These are phyloP conservation scores for Nasturtium officinale DNA, from an alignment of 345 rosid species.

Conservation along the genomic window DNA sequence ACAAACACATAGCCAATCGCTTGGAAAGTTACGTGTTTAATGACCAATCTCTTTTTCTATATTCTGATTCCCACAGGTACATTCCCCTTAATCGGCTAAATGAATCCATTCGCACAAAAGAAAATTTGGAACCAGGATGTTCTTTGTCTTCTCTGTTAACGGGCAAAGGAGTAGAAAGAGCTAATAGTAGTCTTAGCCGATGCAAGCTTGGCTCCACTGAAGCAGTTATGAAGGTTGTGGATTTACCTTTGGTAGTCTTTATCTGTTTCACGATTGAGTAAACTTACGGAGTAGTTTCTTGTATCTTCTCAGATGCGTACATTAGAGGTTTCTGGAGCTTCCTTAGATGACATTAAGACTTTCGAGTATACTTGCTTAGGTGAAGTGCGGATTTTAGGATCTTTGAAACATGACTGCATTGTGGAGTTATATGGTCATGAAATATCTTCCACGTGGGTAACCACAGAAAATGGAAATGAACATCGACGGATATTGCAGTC, in stretches of 20 bases:
- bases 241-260: constrained; percentile 21
- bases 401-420: constrained; percentile 77
- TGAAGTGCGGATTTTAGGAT: constrained; percentile 83
- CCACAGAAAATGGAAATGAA: constrained; percentile 59
- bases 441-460: constrained; percentile 71
- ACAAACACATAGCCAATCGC: constrained; percentile 1
- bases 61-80: constrained; percentile 59
- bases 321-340: constrained; percentile 57
- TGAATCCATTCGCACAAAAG: constrained; percentile 46
- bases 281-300: constrained; percentile 18
- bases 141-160: constrained; percentile 63
- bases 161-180: constrained; percentile 61
- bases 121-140: constrained; percentile 43
- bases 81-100: constrained; percentile 68
- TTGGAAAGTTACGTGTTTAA: background rate
- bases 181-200: constrained; percentile 58
- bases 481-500: constrained; percentile 61
- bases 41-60: constrained; percentile 16
- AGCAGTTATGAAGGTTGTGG: constrained; percentile 76
- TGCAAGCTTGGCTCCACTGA: constrained; percentile 72
- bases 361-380: constrained; percentile 86
- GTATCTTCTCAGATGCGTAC: constrained; percentile 60
- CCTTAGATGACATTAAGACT: constrained; percentile 62
- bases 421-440: constrained; percentile 89
- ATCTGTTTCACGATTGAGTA: background rate